phyloP scores from a whole-genome alignment of 1,139 yeast species.

The Taphrina wiesneri region DNA sequence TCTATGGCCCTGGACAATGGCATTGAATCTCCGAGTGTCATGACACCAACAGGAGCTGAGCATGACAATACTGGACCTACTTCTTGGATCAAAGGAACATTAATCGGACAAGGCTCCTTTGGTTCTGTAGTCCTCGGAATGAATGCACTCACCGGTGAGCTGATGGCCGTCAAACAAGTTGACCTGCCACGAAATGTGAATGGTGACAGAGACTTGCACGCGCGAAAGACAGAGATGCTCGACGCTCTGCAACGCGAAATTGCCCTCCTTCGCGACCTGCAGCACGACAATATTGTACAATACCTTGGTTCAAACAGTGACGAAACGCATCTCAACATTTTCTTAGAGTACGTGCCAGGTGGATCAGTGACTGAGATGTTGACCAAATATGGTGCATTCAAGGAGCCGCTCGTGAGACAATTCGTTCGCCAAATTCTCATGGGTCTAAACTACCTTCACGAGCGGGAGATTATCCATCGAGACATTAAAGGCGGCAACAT shows the following conservation, averaged over 20 bases:
- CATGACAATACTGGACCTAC: constrained; percentile 58
- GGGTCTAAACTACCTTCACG: constrained; percentile 83
- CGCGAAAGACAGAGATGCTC: constrained; percentile 58
- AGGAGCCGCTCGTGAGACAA: constrained; percentile 70
- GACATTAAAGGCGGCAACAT: constrained; percentile 96
- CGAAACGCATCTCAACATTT: constrained; percentile 36
- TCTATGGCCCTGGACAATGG: constrained; percentile 39
- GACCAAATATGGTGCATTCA: constrained; percentile 80
- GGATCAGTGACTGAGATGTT: constrained; percentile 91
- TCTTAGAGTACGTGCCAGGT: constrained; percentile 92
- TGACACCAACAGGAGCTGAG: constrained; percentile 51
- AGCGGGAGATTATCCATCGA: constrained; percentile 84
- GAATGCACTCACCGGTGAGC: constrained; percentile 95
- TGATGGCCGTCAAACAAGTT: constrained; percentile 98
- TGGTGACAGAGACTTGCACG: constrained; percentile 50
- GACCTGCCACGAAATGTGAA: constrained; percentile 59
- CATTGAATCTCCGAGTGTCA: constrained; percentile 48
- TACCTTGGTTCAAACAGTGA: constrained; percentile 52
- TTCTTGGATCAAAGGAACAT: constrained; percentile 93
- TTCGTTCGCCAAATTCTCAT: constrained; percentile 76
- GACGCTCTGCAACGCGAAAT: constrained; percentile 89
- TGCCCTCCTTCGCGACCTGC: constrained; percentile 88
- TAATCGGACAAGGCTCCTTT: constrained; percentile 94
- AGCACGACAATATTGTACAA: constrained; percentile 91
- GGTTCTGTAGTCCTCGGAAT: constrained; percentile 93